Evolutionary conservation across 768 basidiomycete genomes (phyloP), one percentile per base, ranked within the genome.

Genomic region (Boletus pseudo-olivaceus): DNA sequence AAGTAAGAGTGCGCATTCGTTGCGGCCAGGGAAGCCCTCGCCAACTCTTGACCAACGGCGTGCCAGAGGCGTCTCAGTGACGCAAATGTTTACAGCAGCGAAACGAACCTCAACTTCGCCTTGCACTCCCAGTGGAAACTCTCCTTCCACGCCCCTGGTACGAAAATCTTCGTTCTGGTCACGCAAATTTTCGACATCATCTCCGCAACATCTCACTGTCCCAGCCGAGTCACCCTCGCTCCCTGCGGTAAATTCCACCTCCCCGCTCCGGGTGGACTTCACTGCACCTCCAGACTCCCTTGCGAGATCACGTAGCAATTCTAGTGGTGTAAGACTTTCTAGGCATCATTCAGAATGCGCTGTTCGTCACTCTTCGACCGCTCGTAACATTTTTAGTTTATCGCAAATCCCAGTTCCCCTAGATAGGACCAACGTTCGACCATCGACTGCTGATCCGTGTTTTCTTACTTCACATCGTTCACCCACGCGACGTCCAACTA

Each of bases 111-210:
- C 76, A 48, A 75, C 76, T 42, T 67, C 48, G 11, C 48, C 56
- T 35, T 34, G 72, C 69, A 38, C 60, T 56, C 56, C 67, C 58
- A 38, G 60, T 29, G 56, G 48, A 27, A 34, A 55, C 23, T 34
- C 65, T 37, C 53, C 70, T 19, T 67, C 76, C 7, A 79, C 76
- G 38, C 62, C 75, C 5, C 57, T 85, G 32, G 69, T 77, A 11
- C 80, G 85, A 47, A 82, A 82, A 65, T 62, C 82, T 10, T 89
- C 88, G 7, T 88, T 88, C 62, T 89, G 87, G 86, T 74, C 72
- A 43, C 78, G 81, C 54, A 83, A 76, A 69, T 76, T 66, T 17
- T 58, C 59, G 41, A 81, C 75, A 68, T 77, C 67, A 8, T 59
- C 62, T 30, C 60, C 62, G 12, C 61, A 68, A 46, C 64, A 62